Conservation (phyloP, 2,329 filamentous ascomycete species). For the Pseudogymnoascus destructans region DNA sequence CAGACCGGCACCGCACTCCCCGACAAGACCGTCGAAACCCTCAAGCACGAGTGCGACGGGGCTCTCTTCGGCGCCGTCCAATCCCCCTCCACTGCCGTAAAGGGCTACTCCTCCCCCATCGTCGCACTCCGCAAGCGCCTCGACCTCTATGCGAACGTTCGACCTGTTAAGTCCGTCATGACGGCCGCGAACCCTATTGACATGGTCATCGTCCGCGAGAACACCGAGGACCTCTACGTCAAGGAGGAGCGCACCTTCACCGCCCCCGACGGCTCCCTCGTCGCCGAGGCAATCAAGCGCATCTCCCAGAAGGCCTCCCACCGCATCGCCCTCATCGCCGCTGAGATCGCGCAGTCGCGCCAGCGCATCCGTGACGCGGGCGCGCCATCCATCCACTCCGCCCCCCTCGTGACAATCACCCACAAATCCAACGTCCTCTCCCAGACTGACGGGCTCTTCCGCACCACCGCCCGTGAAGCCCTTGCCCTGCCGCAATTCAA, state of each 20-base stretch:
- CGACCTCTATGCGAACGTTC: slow-evolving; percentile 92
- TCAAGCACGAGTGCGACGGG: slow-evolving; percentile 85
- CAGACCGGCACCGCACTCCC: slow-evolving; percentile 78
- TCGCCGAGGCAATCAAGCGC: slow-evolving; percentile 95
- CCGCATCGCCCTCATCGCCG: slow-evolving; percentile 85
- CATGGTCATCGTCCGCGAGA: slow-evolving; percentile 96
- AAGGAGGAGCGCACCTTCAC: slow-evolving; percentile 86
- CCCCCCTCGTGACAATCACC: slow-evolving; percentile 81
- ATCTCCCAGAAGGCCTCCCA: slow-evolving; percentile 76
- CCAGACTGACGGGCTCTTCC: slow-evolving; percentile 94
- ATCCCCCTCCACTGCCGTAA: slow-evolving; percentile 78
- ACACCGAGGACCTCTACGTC: slow-evolving; percentile 87
- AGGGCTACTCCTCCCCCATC: slow-evolving; percentile 93
- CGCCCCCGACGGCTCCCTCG: slow-evolving; percentile 51
- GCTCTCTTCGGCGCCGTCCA: slow-evolving; percentile 93
- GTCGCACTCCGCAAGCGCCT: slow-evolving; percentile 92
- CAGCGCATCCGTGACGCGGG: slow-evolving; percentile 61
- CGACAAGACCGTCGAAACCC: slow-evolving; percentile 76
- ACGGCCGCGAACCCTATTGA: slow-evolving; percentile 63
- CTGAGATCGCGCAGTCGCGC: slow-evolving; percentile 80
- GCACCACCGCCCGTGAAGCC: slow-evolving; percentile 60
- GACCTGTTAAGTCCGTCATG: slow-evolving; percentile 75
- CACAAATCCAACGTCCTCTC: slow-evolving; percentile 97
- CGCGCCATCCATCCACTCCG: slow-evolving; percentile 45
- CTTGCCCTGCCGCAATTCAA: slow-evolving; percentile 54